Evolutionary conservation across 2,329 filamentous ascomycete genomes (phyloP).

Genomic region (Colletotrichum plurivorum): DNA sequence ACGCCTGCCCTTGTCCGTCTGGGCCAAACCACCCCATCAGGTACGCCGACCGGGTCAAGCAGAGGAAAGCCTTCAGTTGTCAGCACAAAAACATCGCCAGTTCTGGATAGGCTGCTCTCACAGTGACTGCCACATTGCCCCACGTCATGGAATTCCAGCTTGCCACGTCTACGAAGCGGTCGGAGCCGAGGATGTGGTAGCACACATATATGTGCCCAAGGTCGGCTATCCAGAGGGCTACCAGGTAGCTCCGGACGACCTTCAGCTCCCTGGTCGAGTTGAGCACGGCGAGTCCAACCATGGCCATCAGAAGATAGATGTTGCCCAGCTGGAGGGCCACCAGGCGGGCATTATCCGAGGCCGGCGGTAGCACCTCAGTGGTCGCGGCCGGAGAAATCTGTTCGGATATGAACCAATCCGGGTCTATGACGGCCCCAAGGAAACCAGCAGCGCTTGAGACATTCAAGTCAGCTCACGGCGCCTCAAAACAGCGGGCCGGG

Average conservation of each 20-base stretch:
- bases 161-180: slow-evolving; percentile 64
- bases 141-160: slow-evolving; percentile 80
- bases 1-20: slow-evolving; percentile 40
- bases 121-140: slow-evolving; percentile 79
- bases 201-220: slow-evolving; percentile 75
- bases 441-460: slow-evolving; percentile 70
- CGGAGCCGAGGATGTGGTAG: slow-evolving; percentile 70
- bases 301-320: slow-evolving; percentile 75
- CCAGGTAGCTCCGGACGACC: slow-evolving; percentile 77
- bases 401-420: slow-evolving; percentile 74
- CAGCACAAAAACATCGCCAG: background rate
- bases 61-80: slow-evolving; percentile 47
- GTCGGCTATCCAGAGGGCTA: slow-evolving; percentile 76
- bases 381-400: slow-evolving; percentile 64
- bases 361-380: slow-evolving; percentile 45
- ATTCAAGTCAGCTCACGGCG: slow-evolving; percentile 30
- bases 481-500: slow-evolving; percentile 6
- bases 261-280: slow-evolving; percentile 75
- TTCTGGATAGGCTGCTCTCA: slow-evolving; percentile 51
- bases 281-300: slow-evolving; percentile 75
- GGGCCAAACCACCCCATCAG: slow-evolving; percentile 51
- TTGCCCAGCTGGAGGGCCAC: slow-evolving; percentile 79
- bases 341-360: slow-evolving; percentile 65
- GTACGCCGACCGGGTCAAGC: slow-evolving; percentile 48
- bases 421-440: slow-evolving; percentile 67